Conservation (phyloP, 495 filamentous ascomycete genomes). For the Xylaria longipes region DNA sequence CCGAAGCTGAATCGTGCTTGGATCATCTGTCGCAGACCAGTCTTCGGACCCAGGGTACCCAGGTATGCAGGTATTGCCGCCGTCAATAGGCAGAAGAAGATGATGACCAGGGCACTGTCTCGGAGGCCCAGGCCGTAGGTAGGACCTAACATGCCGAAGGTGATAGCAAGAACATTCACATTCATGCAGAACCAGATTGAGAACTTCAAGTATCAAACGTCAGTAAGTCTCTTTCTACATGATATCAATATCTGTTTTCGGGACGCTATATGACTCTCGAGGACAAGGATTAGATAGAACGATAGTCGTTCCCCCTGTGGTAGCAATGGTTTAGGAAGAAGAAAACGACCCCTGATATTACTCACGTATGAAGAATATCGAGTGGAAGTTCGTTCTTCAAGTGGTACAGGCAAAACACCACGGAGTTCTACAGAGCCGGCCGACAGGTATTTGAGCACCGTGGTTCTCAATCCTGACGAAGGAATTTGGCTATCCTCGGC, state of each 20-base stretch:
- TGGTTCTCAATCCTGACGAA: neutral
- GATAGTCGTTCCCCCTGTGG: neutral
- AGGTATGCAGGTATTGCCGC: slow-evolving; percentile 58
- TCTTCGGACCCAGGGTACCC: slow-evolving; percentile 56
- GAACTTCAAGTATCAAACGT: slow-evolving; percentile 34
- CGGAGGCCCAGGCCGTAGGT: slow-evolving; percentile 55
- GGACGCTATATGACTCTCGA: neutral
- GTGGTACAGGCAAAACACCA: slow-evolving; percentile 58
- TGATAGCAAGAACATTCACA: slow-evolving; percentile 43
- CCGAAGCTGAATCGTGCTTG: slow-evolving; percentile 62
- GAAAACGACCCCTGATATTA: neutral
- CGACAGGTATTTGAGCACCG: neutral
- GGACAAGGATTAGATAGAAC: neutral
- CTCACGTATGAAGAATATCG: slow-evolving; percentile 50
- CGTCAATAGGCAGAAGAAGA: slow-evolving; percentile 61
- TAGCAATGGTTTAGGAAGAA: neutral
- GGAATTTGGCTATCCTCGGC: neutral
- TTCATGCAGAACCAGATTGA: slow-evolving; percentile 48
- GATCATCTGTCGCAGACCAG: slow-evolving; percentile 63
- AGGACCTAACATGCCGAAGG: slow-evolving; percentile 62
- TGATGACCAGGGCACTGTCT: slow-evolving; percentile 56
- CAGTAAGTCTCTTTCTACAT: neutral
- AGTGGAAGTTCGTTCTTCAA: slow-evolving; percentile 57
- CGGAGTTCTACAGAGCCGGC: slow-evolving; percentile 48
- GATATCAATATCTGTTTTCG: neutral